Conservation (phyloP, 257 asterid genomes). For the Solanum gandarillasii region DNA sequence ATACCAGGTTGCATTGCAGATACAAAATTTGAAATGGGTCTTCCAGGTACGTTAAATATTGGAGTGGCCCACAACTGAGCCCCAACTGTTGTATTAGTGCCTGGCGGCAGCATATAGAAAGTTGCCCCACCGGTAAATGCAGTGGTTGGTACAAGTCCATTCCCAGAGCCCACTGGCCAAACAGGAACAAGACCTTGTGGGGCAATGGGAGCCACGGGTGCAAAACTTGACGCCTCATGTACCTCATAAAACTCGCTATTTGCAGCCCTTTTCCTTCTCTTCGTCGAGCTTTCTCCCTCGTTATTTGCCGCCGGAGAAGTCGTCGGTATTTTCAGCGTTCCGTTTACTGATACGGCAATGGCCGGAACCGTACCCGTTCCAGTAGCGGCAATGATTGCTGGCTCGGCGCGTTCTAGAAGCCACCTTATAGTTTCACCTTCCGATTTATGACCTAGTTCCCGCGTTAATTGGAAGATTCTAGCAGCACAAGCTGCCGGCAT, state of each 20-base stretch:
- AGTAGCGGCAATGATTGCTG: constrained; percentile 67
- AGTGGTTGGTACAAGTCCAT: constrained; percentile 11
- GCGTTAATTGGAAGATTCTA: constrained; percentile 60
- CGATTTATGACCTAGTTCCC: constrained; percentile 69
- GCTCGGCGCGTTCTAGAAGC: constrained; percentile 78
- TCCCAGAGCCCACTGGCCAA: constrained; percentile 23
- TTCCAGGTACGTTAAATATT: constrained; percentile 34
- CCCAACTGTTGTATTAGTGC: constrained; percentile 14
- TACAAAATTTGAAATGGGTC: constrained; percentile 38
- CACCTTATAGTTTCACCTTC: constrained; percentile 80
- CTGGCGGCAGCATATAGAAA: constrained; percentile 56
- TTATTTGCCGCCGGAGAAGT: constrained; percentile 17
- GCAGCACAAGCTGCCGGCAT: constrained; percentile 81
- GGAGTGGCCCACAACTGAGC: constrained; percentile 80
- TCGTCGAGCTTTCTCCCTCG: constrained; percentile 20
- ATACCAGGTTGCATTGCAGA: constrained; percentile 18
- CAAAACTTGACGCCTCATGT: constrained; percentile 34
- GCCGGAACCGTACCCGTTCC: constrained; percentile 80
- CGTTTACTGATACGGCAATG: constrained; percentile 73
- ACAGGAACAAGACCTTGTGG: constrained; percentile 66
- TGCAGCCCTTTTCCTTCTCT: constrained; percentile 30
- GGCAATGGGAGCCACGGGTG: constrained; percentile 53
- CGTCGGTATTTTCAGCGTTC: constrained; percentile 57
- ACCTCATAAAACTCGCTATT: constrained; percentile 51
- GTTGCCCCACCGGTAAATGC: constrained; percentile 34